phyloP scores from a whole-genome alignment of 345 rosid genomes.

The Cochlearia excelsa region DNA sequence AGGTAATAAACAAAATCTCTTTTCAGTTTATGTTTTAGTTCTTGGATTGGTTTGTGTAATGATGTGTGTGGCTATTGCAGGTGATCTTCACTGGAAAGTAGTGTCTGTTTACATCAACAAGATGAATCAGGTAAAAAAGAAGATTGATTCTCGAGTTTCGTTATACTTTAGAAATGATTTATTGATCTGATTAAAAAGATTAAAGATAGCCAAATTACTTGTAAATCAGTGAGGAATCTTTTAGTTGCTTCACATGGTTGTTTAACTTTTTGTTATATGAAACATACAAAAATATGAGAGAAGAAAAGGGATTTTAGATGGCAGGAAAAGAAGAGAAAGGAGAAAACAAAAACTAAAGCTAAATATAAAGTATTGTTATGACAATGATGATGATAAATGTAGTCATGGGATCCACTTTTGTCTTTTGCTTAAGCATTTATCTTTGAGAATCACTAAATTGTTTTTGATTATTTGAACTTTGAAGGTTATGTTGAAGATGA shows the following conservation, averaged over 20 bases:
- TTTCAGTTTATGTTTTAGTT: slow-evolving; percentile 8
- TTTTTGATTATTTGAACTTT: slow-evolving; percentile 26
- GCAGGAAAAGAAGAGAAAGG: slow-evolving; percentile 40
- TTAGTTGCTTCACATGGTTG: slow-evolving; percentile 33
- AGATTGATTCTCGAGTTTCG: slow-evolving; percentile 19
- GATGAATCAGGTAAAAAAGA: slow-evolving; percentile 88
- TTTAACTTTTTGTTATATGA: slow-evolving; percentile 32
- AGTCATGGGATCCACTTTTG: slow-evolving; percentile 35
- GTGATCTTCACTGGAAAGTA: slow-evolving; percentile 95
- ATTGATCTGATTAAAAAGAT: slow-evolving; percentile 37
- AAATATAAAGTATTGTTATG: slow-evolving; percentile 17
- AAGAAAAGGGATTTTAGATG: slow-evolving; percentile 19
- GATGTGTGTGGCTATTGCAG: slow-evolving; percentile 45
- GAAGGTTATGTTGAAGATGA: slow-evolving; percentile 97
- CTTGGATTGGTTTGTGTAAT: slow-evolving; percentile 8
- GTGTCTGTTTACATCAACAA: slow-evolving; percentile 90
- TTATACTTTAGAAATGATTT: slow-evolving; percentile 20
- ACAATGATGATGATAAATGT: slow-evolving; percentile 35
- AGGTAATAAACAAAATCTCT: slow-evolving; percentile 46
- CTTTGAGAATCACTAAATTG: slow-evolving; percentile 4
- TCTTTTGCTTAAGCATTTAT: slow-evolving; percentile 25
- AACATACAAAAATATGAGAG: too few species aligned
- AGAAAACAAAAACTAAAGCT: slow-evolving; percentile 33
- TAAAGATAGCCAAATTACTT: slow-evolving; percentile 35
- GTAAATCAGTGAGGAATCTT: slow-evolving; percentile 38